Conservation (phyloP, 2,329 filamentous ascomycete species). For the Phoma sp. region DNA sequence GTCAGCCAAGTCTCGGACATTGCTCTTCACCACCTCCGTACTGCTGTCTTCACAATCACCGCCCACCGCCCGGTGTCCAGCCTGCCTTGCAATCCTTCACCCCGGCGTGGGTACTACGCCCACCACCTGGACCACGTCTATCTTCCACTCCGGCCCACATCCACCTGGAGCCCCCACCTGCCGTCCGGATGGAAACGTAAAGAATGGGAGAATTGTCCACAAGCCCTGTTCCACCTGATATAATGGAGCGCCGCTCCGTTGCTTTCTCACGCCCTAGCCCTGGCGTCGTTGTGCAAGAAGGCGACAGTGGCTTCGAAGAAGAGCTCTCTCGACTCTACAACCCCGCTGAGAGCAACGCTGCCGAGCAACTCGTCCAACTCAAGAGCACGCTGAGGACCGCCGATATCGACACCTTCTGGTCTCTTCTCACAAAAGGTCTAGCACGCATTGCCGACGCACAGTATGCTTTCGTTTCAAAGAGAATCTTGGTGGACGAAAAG, state of each 20-base stretch:
- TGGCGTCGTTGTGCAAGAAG: slow-evolving; percentile 53
- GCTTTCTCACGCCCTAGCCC: slow-evolving; percentile 51
- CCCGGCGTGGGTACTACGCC: slow-evolving; percentile 4
- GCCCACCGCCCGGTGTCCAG: not conserved
- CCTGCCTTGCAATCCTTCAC: slow-evolving; percentile 8
- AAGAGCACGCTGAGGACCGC: slow-evolving; percentile 62
- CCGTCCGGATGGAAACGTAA: slow-evolving; percentile 34
- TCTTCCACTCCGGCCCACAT: slow-evolving; percentile 15
- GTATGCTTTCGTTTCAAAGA: slow-evolving; percentile 71
- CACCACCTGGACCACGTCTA: slow-evolving; percentile 13
- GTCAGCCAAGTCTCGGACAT: slow-evolving; percentile 24
- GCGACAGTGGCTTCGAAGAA: slow-evolving; percentile 53
- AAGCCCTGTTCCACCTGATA: slow-evolving; percentile 45
- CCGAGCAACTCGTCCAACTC: slow-evolving; percentile 65
- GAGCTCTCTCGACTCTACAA: slow-evolving; percentile 42
- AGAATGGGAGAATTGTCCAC: slow-evolving; percentile 39
- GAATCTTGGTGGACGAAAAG: slow-evolving; percentile 66
- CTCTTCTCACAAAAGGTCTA: slow-evolving; percentile 67
- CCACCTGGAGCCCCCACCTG: slow-evolving; percentile 22
- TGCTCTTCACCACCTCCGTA: slow-evolving; percentile 12
- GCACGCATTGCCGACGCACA: slow-evolving; percentile 68
- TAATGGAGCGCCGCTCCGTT: slow-evolving; percentile 52
- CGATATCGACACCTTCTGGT: slow-evolving; percentile 68
- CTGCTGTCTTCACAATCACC: slow-evolving; percentile 9
- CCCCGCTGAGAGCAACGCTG: slow-evolving; percentile 64